Percentiles rank a stretch among this genome's conserved stretches.
phyloP scores from a whole-genome alignment of 2,329 filamentous ascomycete species.

The Neofusicoccum ribis region DNA sequence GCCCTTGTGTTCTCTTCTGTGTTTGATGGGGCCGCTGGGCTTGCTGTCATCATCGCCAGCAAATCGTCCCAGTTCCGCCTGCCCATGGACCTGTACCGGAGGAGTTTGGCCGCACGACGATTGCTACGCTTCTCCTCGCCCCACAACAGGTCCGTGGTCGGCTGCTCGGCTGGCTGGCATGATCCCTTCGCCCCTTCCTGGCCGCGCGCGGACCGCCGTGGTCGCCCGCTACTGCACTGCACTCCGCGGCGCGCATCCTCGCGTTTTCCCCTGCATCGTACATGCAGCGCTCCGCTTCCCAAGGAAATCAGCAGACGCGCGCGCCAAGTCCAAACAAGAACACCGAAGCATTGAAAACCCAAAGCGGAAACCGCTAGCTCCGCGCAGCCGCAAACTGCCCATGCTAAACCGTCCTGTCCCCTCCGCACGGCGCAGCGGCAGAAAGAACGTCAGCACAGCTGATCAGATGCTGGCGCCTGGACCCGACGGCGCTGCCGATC shows the following conservation, averaged over 20 bases:
- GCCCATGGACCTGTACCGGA: no score
- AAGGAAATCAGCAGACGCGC: neutral
- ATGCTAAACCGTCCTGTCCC: no score
- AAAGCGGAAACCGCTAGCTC: neutral
- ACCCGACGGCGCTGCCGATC: no score
- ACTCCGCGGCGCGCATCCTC: neutral
- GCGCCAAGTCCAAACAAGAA: neutral
- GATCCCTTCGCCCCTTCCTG: neutral
- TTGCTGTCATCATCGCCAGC: no score
- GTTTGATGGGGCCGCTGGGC: no score
- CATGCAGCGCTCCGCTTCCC: neutral
- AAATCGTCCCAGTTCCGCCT: no score
- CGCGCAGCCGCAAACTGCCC: neutral
- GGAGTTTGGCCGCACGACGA: neutral
- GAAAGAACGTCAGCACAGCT: no score
- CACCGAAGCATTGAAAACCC: constrained; percentile 9
- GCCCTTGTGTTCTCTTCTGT: no score
- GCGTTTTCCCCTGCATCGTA: neutral
- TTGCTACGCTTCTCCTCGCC: neutral
- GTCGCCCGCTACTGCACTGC: neutral
- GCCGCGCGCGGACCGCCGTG: no score
- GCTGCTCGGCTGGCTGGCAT: neutral
- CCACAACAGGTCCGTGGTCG: neutral
- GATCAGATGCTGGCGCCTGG: no score
- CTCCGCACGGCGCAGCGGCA: no score